Base-by-base conservation (phyloP, 2,329 filamentous ascomycete genomes). In the Xylaria sp. region DNA sequence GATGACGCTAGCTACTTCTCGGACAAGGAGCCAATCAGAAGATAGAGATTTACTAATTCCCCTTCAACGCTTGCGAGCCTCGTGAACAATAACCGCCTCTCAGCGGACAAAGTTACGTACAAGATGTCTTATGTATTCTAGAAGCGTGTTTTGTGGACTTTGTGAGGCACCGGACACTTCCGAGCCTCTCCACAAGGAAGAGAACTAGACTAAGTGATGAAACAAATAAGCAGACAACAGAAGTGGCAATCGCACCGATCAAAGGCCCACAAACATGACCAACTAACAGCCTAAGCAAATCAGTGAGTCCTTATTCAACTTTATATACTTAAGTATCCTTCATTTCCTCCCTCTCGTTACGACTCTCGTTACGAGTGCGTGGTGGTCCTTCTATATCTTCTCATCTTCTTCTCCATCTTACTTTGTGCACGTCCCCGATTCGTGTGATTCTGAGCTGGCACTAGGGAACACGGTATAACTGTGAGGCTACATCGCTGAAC, bases 201-300 rank as follows among this genome's bases (percentile, higher is more conserved):
- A 49, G 48, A 51, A 56, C 60, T 66, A 28, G 28, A 28, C 28
- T 28, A 54, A 59, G 57, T 18, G 3, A 49, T 52, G 49, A 48
- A 51, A 58, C 51, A 60, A 46, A 43, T 59, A 23, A 67, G 62
- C 62, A 64, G 48, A 46, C 25, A 31, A 58, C 36, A 23, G 25
- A 36, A 31, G 36, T 25, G 28, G 31, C 39, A 58, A 43, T 43
- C 52, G 39, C n/a, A 39, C 13, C 54, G 46, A 64, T 58, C 48
- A 41, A 64, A 71, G 69, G 69, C 67, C 69, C 69, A 71, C 69
- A 57, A 58, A 55, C 23, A 36, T 61, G 28, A 48, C 58, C 49
- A 48, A 61, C 61, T 60, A 60, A 54, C 23, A 20, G 10, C 28
- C 36, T 62, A 31, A 33, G n/a, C 51, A 55, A 46, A 23, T 25